Evolutionary conservation across 306 rosid species (phyloP), one percentile per base, ranked within the genome.

Genomic region (Malus sylvestris): DNA sequence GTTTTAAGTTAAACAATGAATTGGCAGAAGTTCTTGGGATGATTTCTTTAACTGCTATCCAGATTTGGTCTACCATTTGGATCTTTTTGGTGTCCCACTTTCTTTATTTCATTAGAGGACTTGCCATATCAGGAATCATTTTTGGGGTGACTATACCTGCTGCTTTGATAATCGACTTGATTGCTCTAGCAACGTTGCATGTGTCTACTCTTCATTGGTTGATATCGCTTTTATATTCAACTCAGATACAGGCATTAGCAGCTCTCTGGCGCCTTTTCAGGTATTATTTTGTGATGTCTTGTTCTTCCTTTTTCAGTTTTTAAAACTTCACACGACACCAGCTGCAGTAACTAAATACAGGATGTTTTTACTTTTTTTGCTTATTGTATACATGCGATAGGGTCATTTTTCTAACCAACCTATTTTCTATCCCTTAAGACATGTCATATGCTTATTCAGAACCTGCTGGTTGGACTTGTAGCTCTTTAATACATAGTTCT

Each of bases 251-350:
- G 82, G 91, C 94, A 75, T 79, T 92, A 76, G 93, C 97, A 65
- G 89, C 96, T 69, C 85, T 95, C 82, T 95, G 98, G 97, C 96
- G 98, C 80, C 93, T 92, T 83, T 95, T 95, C 89, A 89, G 98
- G 98, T 95, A 83, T 40, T 32, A 18, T 23, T 51, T 83, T 42
- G 4, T 66, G 71, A 80, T 71, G 52, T 42, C 71, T 77, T 82
- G 42, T 51, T 51, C 14, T 18, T 70, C 38, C 65, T 70, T 79
- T 73, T 58, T 33, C 76, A 67, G 18, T 57, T 52, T 13, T 38
- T 40, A 25, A 8, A 52, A 67, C 51, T 46, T 51, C 80, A 33
- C 61, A 29, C 2, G 10, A 16, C 7, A 42, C 42, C n/a, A 40
- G 52, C 68, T 61, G 45, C 68, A 10, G 20, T 70, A 30, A 33